These are phyloP conservation scores for Mesembryanthemum crystallinum DNA, from an alignment of 148 eudicot species.

Conservation along the genomic window DNA sequence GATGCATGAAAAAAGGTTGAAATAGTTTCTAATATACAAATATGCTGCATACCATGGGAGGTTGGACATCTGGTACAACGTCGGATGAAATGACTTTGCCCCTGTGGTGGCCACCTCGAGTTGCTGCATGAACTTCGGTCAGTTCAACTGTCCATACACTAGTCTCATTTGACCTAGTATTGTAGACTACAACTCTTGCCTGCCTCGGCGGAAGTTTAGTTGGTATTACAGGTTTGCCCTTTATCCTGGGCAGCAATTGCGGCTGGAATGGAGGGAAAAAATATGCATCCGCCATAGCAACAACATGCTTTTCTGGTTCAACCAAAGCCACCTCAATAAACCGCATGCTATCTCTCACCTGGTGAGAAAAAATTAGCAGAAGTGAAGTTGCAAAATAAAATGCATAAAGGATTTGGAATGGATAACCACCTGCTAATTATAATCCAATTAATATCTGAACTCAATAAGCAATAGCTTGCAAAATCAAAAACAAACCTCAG, in stretches of 20 bases:
- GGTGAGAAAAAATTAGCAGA: neutral
- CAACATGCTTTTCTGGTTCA: slow-evolving; percentile 73
- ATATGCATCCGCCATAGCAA: slow-evolving; percentile 89
- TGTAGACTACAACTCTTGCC: slow-evolving; percentile 74
- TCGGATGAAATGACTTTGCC: slow-evolving; percentile 73
- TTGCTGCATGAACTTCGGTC: slow-evolving; percentile 71
- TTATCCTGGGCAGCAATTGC: slow-evolving; percentile 60
- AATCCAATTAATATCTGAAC: neutral
- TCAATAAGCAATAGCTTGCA: neutral
- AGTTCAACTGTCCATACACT: slow-evolving; percentile 79
- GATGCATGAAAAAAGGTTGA: slow-evolving; percentile 1
- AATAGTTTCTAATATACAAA: neutral
- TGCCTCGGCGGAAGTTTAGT: slow-evolving; percentile 77
- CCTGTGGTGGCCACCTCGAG: slow-evolving; percentile 86
- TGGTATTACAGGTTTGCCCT: slow-evolving; percentile 66
- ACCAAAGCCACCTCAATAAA: slow-evolving; percentile 74
- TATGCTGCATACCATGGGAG: slow-evolving; percentile 64
- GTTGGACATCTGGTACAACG: slow-evolving; percentile 76
- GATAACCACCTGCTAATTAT: neutral
- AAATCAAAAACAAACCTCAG: slow-evolving; percentile 48
- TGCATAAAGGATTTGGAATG: neutral
- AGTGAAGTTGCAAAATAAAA: neutral
- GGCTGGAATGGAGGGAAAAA: slow-evolving; percentile 88
- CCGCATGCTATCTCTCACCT: slow-evolving; percentile 86
- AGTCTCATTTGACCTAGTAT: slow-evolving; percentile 70